phyloP scores from a whole-genome alignment of 2,329 filamentous ascomycete genomes.

The Zalaria obscura region DNA sequence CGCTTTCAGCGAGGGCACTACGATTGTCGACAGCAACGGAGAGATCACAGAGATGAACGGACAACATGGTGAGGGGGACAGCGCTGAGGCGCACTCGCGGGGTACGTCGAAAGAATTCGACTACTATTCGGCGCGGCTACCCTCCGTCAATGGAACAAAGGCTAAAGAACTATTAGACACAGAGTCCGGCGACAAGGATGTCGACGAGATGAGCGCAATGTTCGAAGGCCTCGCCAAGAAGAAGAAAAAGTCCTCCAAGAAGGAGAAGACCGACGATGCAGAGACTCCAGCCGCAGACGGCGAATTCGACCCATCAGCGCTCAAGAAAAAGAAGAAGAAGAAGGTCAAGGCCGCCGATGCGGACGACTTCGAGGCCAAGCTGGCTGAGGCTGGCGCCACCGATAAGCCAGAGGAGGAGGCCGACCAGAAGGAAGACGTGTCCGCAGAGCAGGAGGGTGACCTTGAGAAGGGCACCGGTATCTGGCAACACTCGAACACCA shows the following conservation, averaged over 20 bases:
- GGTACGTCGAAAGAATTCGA: slow-evolving; percentile 5
- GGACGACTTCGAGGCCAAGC: slow-evolving; percentile 54
- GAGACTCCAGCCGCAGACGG: slow-evolving; percentile 39
- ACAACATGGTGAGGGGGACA: slow-evolving; percentile 57
- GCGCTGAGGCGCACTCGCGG: slow-evolving; percentile 60
- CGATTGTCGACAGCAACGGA: slow-evolving; percentile 82
- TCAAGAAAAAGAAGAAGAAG: slow-evolving; percentile 86
- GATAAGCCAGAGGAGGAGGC: slow-evolving; percentile 42
- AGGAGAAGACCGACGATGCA: slow-evolving; percentile 18
- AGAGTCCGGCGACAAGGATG: slow-evolving; percentile 33
- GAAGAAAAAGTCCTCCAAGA: slow-evolving; percentile 48
- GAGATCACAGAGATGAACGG: slow-evolving; percentile 64
- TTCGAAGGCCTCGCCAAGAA: slow-evolving; percentile 62
- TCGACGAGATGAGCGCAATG: slow-evolving; percentile 29
- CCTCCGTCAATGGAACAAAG: slow-evolving; percentile 7
- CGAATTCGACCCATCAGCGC: slow-evolving; percentile 49
- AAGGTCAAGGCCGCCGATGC: slow-evolving; percentile 46
- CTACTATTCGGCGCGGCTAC: slow-evolving; percentile 4
- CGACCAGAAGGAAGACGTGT: slow-evolving; percentile 35
- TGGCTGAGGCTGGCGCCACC: slow-evolving; percentile 43
- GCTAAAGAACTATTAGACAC: slow-evolving; percentile 18
- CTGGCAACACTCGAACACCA: slow-evolving; percentile 70
- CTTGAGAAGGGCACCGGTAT: slow-evolving; percentile 80
- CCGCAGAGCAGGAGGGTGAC: slow-evolving; percentile 50
- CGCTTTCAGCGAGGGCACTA: slow-evolving; percentile 76